Conservation (phyloP, 345 rosid genomes). For the Barbarea vulgaris region DNA sequence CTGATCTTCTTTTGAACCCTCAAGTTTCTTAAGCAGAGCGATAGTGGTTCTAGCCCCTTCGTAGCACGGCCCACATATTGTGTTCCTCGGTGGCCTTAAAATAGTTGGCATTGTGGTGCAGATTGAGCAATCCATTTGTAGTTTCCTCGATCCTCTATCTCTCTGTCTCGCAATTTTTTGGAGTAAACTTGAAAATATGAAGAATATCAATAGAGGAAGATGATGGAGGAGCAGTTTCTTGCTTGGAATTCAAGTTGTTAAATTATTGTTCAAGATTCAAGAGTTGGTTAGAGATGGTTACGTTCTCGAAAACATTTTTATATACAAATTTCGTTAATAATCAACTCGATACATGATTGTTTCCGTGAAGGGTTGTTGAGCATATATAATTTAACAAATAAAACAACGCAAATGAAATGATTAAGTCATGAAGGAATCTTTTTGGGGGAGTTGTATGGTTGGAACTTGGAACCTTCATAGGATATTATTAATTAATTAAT, state of each 20-base stretch:
- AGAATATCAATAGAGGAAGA: constrained; percentile 2
- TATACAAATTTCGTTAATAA: constrained; percentile 12
- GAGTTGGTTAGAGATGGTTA: constrained; percentile 42
- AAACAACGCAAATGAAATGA: constrained; percentile 27
- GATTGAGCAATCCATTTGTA: constrained; percentile 77
- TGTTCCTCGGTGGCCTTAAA: constrained; percentile 86
- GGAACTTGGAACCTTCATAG: constrained; percentile 32
- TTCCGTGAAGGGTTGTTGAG: constrained; percentile 38
- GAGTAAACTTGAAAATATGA: constrained; percentile 24
- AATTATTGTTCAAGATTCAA: constrained; percentile 26
- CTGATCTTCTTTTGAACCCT: constrained; percentile 40
- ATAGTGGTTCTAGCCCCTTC: constrained; percentile 66
- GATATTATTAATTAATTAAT: constrained; percentile 17
- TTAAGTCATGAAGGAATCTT: constrained; percentile 38
- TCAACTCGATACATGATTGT: constrained; percentile 29
- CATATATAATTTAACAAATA: constrained; percentile 25
- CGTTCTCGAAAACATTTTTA: constrained; percentile 26
- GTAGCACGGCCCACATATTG: constrained; percentile 75
- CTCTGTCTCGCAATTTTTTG: background rate
- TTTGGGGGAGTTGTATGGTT: constrained; percentile 25
- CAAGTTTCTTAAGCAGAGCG: constrained; percentile 58
- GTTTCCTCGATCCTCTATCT: background rate
- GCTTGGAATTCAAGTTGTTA: constrained; percentile 34
- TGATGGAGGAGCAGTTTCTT: constrained; percentile 36
- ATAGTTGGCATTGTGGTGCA: constrained; percentile 74